phyloP scores from a whole-genome alignment of 192 early-diverging fungal genomes.

The Coemansia sp. region DNA sequence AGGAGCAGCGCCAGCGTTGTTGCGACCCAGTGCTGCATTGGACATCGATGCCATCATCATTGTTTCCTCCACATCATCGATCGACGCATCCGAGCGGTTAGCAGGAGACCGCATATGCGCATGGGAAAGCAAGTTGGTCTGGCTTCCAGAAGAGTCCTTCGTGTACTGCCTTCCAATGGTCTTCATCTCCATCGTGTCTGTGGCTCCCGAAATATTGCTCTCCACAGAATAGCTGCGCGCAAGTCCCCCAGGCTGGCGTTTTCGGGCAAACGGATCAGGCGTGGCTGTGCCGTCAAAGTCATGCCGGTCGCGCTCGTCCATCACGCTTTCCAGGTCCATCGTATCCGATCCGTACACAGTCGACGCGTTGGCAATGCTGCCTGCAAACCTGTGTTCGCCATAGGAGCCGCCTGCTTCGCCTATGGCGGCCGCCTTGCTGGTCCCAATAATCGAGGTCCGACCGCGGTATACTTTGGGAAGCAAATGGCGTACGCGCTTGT shows the following conservation, averaged over 20 bases:
- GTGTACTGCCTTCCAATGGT: not conserved
- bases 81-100: constrained; percentile 10
- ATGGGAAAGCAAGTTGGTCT: constrained; percentile 34
- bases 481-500: constrained; percentile 64
- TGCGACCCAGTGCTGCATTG: constrained; percentile 1
- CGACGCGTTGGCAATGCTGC: constrained; percentile 36
- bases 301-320: constrained; percentile 51
- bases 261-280: constrained; percentile 21
- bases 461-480: constrained; percentile 64
- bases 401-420: not conserved
- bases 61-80: constrained; percentile 12
- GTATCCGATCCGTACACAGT: constrained; percentile 41
- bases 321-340: constrained; percentile 35
- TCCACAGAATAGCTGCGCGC: constrained; percentile 41
- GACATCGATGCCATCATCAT: constrained; percentile 18
- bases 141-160: constrained; percentile 22
- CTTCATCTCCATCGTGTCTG: constrained; percentile 27
- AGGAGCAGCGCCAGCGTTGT: not conserved
- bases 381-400: constrained; percentile 8
- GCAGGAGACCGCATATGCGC: constrained; percentile 16
- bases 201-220: constrained; percentile 26
- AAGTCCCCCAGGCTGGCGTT: constrained; percentile 20
- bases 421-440: not conserved
- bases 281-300: constrained; percentile 52
- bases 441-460: constrained; percentile 22